Percentiles rank a stretch among this genome's conserved stretches.
These are phyloP conservation scores for Aspergillus jensenii DNA, from an alignment of 2,329 filamentous ascomycete species.

Conservation along the genomic window DNA sequence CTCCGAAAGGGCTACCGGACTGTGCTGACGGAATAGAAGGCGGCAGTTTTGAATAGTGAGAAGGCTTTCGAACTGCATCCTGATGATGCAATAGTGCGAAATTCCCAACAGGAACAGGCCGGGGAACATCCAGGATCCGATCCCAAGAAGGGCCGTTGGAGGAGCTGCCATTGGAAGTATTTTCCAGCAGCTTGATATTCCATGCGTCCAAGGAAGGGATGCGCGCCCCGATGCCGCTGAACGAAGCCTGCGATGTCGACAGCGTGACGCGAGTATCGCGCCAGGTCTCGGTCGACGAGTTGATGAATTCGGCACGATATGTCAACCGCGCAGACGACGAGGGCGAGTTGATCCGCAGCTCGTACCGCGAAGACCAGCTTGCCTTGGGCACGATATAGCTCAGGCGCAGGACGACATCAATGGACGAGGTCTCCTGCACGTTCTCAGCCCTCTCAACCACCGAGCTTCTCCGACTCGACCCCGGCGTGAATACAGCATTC, in stretches of 20 bases:
- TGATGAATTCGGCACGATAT: conserved; percentile 64
- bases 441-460: background rate
- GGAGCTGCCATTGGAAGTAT: background rate
- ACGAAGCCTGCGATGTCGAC: conserved; percentile 63
- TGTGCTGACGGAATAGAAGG: background rate
- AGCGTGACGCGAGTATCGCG: conserved; percentile 59
- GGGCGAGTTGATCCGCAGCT: conserved; percentile 60
- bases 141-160: conserved; percentile 19
- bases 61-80: background rate
- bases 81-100: no score
- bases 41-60: background rate
- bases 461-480: conserved; percentile 19
- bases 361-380: conserved; percentile 62
- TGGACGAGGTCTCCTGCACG: conserved; percentile 12
- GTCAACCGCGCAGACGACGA: conserved; percentile 53
- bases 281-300: conserved; percentile 65
- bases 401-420: conserved; percentile 45
- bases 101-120: no score
- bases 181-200: conserved; percentile 51
- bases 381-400: conserved; percentile 61
- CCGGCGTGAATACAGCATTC: background rate
- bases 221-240: conserved; percentile 55
- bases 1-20: background rate
- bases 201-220: conserved; percentile 58
- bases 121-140: conserved; percentile 15